Evolutionary conservation across 2,329 filamentous ascomycete genomes (phyloP), one percentile per base, ranked within the genome.

Genomic region (Scedosporium minutisporum): DNA sequence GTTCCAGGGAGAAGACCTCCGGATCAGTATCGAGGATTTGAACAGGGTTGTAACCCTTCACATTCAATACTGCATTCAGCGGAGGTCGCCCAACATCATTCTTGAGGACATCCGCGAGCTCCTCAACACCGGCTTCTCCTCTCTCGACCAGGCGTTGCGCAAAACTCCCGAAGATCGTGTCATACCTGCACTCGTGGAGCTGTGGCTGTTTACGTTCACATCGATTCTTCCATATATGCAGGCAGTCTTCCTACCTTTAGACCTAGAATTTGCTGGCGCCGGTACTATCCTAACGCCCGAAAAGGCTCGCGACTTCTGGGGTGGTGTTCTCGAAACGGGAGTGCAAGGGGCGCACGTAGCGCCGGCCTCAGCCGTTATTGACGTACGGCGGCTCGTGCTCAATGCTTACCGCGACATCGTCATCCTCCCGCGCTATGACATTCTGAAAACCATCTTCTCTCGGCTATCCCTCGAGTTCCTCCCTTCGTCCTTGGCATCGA

Each of bases 151-250:
- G 66, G 93, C 90, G 0, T 78, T 97, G 18, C 84, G 87, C 59
- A 85, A 85, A 57, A 87, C 91, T 0, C 82, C 91, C 0, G 93
- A 97, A 70, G 93, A 96, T 65, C 85, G 88, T 41, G 83, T 97
- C n/a, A 91, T 97, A 23, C 90, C 91, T 0, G 87, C 91, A 63
- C 80, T 99, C 0, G 93, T 97, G 2, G 91, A 96, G 71, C 87
- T 97, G 71, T 99, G 95, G 95, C 85, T 96, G 64, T 87, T 95
- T 57, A 93, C 95, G 0, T 97, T 97, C 69, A 93, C 91, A 2
- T 89, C 85, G 6, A 90, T 97, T 44, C 76, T 97, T 4, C 95
- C 95, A 0, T 97, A 96, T 71, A 87, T 99, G 69, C 93, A 97
- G 76, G 92, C 93, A 1, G 93, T 97, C 1, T 97, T 99, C 71